Evolutionary conservation across 2,329 filamentous ascomycete species (phyloP), one percentile per base, ranked within the genome.

Genomic region (Fusarium graminum): DNA sequence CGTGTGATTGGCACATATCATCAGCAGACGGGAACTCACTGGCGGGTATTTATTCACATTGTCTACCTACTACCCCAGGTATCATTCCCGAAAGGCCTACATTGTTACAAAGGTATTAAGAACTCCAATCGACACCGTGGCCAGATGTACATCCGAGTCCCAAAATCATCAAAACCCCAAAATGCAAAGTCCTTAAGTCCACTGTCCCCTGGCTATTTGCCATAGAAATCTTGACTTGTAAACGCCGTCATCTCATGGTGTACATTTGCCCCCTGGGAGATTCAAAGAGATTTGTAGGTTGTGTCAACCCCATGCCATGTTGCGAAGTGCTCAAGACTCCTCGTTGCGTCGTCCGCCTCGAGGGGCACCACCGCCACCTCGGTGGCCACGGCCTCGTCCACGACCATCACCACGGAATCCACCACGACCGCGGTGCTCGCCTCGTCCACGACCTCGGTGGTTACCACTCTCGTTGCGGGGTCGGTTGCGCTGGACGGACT

Each of bases 401-500:
- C 82, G 80, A 39, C 81, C 80, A 52, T 82, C 80, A 38, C 84
- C 82, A 53, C 84, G 81, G 62, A 79, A 78, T 36, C 83, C 83
- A 54, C 84, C 83, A 62, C 86, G 81, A 29, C 85, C 84, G 55
- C 86, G 81, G 67, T 79, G 78, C 46, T 83, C 80, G 41, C 82
- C 82, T 63, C 83, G 81, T 36, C 84, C 80, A 39, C 80, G 77
- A 45, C 80, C 79, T 34, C 83, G 77, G 65, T 73, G 72, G 59
- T 72, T 79, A 54, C 80, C 76, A 34, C 80, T 81, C 54, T 87
- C 83, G 71, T 83, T 82, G 55, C 84, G 84, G 52, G 81, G 82
- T 59, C 84, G 83, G 76, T 86, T 86, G 72, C 87, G 86, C 72
- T 86, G 86, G 12, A 93, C 90, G 72, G 90, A 87, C 60, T 90